Conservation (phyloP, 1,139 yeast species). For the Saccharomycopsis hybrid region DNA sequence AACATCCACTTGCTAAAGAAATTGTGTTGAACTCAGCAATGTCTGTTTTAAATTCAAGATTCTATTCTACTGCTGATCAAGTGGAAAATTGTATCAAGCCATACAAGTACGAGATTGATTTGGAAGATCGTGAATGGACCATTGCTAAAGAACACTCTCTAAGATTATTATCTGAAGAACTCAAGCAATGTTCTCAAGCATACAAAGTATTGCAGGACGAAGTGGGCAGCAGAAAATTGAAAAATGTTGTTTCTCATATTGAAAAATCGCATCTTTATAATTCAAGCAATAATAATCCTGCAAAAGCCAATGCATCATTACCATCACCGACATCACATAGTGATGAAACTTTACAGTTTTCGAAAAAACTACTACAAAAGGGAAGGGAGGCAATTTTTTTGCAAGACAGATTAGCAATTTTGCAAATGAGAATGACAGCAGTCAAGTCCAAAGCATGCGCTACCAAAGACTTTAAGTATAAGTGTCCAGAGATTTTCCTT, state of each 20-base stretch:
- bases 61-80: conserved; percentile 92
- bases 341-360: conserved; percentile 71
- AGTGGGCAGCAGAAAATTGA: conserved; percentile 77
- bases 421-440: conserved; percentile 71
- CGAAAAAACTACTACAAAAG: conserved; percentile 58
- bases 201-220: conserved; percentile 56
- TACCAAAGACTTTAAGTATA: conserved; percentile 71
- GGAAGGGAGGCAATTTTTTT: conserved; percentile 87
- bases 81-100: conserved; percentile 98
- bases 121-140: conserved; percentile 93
- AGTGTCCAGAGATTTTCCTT: conserved; percentile 90
- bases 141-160: conserved; percentile 75
- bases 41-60: conserved; percentile 68
- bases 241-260: conserved; percentile 74
- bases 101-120: conserved; percentile 91
- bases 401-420: conserved; percentile 63
- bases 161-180: conserved; percentile 70
- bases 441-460: conserved; percentile 73
- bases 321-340: too few species aligned
- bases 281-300: conserved; percentile 35
- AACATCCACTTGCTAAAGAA: conserved; percentile 78
- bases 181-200: conserved; percentile 71
- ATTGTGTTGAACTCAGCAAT: conserved; percentile 83
- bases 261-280: conserved; percentile 42
- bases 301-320: conserved; percentile 23